phyloP scores from a whole-genome alignment of 495 filamentous ascomycete genomes.

The Cercophora scortea region DNA sequence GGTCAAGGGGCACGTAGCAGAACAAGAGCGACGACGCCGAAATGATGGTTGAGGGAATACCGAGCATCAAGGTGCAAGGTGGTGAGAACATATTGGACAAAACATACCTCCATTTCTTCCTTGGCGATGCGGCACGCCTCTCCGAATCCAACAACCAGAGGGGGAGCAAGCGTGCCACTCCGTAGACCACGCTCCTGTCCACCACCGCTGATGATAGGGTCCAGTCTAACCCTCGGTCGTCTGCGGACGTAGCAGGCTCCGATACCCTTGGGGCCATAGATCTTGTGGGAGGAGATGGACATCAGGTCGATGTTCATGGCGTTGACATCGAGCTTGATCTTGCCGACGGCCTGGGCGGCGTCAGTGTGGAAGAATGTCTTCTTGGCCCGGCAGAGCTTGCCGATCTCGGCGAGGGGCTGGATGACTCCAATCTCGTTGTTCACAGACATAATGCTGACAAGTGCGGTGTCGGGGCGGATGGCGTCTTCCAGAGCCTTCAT shows the following conservation, averaged over 20 bases:
- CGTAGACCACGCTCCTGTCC: slow-evolving; percentile 92
- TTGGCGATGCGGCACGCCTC: slow-evolving; percentile 89
- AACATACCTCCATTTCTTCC: slow-evolving; percentile 79
- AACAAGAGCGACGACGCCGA: background rate
- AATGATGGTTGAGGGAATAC: background rate
- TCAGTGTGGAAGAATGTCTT: slow-evolving; percentile 99
- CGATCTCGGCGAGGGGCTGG: slow-evolving; percentile 89
- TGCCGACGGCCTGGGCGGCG: slow-evolving; percentile 90
- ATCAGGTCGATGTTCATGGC: slow-evolving; percentile 95
- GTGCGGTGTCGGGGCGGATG: slow-evolving; percentile 80
- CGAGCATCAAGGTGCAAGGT: background rate
- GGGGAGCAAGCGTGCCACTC: slow-evolving; percentile 87
- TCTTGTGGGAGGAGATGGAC: slow-evolving; percentile 99
- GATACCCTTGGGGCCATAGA: slow-evolving; percentile 96
- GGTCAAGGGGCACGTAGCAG: background rate
- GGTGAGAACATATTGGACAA: background rate
- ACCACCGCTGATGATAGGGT: slow-evolving; percentile 92
- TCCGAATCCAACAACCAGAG: slow-evolving; percentile 84
- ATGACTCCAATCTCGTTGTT: slow-evolving; percentile 99
- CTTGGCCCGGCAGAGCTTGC: slow-evolving; percentile 79
- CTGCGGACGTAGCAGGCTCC: slow-evolving; percentile 93
- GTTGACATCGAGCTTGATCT: slow-evolving; percentile 94
- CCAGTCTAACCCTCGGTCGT: slow-evolving; percentile 84
- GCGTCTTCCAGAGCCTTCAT: slow-evolving; percentile 83
- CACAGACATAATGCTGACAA: slow-evolving; percentile 97